Evolutionary conservation across 208 protist species (phyloP), one percentile per base, ranked within the genome.

Genomic region (Tritrichomonas foetus): DNA sequence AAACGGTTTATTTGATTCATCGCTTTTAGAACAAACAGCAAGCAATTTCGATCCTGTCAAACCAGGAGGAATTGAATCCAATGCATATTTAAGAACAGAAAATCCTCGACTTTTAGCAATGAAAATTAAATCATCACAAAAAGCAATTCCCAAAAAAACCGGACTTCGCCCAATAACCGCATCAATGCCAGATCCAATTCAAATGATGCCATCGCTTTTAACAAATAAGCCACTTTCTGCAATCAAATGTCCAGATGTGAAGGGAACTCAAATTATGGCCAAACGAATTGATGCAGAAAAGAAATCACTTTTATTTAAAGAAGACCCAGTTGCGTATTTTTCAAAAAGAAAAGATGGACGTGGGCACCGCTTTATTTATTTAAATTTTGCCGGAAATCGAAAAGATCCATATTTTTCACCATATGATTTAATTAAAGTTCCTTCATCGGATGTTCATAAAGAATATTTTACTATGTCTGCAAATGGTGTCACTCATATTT

Each of bases 381-480:
- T 89, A 39, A 89, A 53, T 36, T 89, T 89, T 57, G 30, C 47
- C 33, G 47, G 27, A 41, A 13, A 44, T n/a, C 25, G 78, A 57
- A 55, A 44, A 57, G 41, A 53, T 27, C 41, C 44, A 89, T 47
- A 89, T 89, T 89, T 89, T 47, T 47, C 33, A 11, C 78, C 78
- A 39, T 89, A 89, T 47, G 47, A 89, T 39, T 89, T 89, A 89
- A 39, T 20, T 20, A 89, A 57, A 39, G 78, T 89, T 16, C 13
- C 41, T 1, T 47, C 25, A 16, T 14, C 78, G 27, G 47, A 89
- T 39, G 57, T 89, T 57, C 20, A 13, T 39, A 16, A 44, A 53
- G 78, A 89, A 89, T 89, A 89, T 39, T 89, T 89, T 47, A 89
- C 78, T 57, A 89, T 89, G 78, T 89, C 78, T 39, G 47, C 47